A percentile compares a stretch with the other conserved stretches of the same genome.
These are phyloP conservation scores for Comarum palustre DNA, from an alignment of 306 rosid genomes.

Conservation along the genomic window DNA sequence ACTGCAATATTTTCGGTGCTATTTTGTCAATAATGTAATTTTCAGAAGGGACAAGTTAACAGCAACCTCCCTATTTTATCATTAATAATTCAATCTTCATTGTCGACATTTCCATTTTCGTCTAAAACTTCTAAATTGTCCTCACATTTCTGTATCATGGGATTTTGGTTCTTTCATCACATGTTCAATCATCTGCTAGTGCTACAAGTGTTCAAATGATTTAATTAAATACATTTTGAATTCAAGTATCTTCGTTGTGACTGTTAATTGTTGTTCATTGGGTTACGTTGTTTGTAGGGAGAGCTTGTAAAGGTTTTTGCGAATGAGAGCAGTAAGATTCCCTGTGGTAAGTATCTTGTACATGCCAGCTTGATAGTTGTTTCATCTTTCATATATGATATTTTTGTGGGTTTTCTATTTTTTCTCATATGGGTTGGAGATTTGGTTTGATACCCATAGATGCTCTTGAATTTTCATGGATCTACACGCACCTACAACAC, in stretches of 20 bases:
- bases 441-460: not conserved
- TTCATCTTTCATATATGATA: not conserved
- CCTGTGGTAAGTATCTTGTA: conserved; percentile 66
- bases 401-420: not conserved
- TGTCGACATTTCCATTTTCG: not conserved
- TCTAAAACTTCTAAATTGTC: not conserved
- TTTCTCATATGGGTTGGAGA: not conserved
- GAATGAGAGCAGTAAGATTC: conserved; percentile 65
- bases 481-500: not conserved
- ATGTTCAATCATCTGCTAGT: not conserved
- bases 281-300: conserved; percentile 55
- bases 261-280: not conserved
- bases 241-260: not conserved
- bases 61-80: not conserved
- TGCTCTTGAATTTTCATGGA: not conserved
- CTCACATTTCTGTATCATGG: not conserved
- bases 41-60: not conserved
- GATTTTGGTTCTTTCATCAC: not conserved
- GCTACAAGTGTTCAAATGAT: not conserved
- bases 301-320: conserved; percentile 90
- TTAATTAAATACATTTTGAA: not conserved
- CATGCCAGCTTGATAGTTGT: not conserved
- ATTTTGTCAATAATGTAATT: not conserved
- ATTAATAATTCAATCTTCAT: not conserved
- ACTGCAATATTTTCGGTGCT: not conserved